These are phyloP conservation scores for Smallanthus sonchifolius DNA, from an alignment of 129 eudicot species.

Conservation along the genomic window DNA sequence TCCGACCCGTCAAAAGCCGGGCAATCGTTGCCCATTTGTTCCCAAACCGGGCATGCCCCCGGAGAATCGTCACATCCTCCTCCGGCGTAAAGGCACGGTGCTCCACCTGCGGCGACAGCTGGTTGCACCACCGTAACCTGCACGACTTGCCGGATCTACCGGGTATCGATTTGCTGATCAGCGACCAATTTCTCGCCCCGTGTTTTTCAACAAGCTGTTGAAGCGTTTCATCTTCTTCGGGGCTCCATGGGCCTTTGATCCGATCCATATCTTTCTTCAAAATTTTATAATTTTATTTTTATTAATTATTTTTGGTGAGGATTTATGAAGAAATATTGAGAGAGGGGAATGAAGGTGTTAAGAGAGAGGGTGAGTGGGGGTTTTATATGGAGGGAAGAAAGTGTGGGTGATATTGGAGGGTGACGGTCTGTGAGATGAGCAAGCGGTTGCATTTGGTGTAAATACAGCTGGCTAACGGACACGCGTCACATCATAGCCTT, in stretches of 20 bases:
- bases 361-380: not conserved
- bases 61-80: not conserved
- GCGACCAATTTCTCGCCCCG: not conserved
- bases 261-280: conserved; percentile 16
- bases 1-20: too few relatives aligned
- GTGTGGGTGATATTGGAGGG: conserved; percentile 30
- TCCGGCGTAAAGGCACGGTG: conserved; percentile 5
- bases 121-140: conserved; percentile 7
- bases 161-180: not conserved
- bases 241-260: conserved; percentile 1
- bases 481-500: conserved; percentile 54
- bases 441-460: conserved; percentile 57
- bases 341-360: not conserved
- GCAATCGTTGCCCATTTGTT: too few relatives aligned
- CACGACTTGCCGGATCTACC: conserved; percentile 4
- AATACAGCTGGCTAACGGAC: conserved; percentile 78
- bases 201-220: not conserved
- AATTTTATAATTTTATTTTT: too few relatives aligned
- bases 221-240: not conserved
- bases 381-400: conserved; percentile 24
- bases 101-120: not conserved
- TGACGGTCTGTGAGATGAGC: conserved; percentile 25
- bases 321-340: not conserved
- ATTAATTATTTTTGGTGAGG: not conserved
- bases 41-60: not conserved